These are phyloP conservation scores for Fusarium globosum DNA, from an alignment of 2,329 filamentous ascomycete genomes.

Conservation along the genomic window DNA sequence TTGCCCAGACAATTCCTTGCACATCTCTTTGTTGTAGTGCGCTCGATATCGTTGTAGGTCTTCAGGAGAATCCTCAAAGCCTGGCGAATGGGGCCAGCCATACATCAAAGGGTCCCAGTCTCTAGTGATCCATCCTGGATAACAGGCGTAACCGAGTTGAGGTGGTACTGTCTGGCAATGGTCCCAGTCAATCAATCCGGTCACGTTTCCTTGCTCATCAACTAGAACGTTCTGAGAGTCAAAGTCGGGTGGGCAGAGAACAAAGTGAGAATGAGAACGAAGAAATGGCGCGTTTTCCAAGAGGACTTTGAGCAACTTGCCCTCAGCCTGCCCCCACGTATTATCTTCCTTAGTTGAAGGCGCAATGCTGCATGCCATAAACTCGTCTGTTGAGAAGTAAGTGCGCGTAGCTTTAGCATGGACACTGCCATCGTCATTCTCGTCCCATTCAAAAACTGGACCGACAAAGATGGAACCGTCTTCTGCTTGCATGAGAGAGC, in stretches of 20 bases:
- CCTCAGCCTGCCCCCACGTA: not conserved
- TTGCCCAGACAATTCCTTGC: not conserved
- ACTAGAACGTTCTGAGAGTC: conserved; percentile 8
- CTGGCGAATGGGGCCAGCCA: not conserved
- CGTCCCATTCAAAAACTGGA: accelerated
- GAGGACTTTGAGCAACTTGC: not conserved
- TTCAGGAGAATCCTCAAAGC: not conserved
- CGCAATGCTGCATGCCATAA: not conserved
- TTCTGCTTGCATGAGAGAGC: not conserved
- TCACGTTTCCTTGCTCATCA: not conserved
- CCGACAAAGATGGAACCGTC: not conserved
- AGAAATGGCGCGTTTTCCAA: not conserved
- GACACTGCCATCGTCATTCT: not conserved
- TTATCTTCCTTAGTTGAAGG: not conserved
- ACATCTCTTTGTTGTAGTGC: not conserved
- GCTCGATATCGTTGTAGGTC: accelerated
- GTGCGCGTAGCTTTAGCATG: not conserved
- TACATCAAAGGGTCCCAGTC: conserved; percentile 18
- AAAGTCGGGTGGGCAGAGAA: not conserved
- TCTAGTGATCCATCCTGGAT: not conserved
- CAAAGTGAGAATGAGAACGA: not conserved
- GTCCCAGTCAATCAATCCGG: not conserved
- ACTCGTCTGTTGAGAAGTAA: not conserved
- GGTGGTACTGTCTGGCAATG: not conserved
- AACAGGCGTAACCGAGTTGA: not conserved